Percentiles rank a stretch among this genome's conserved stretches.
These are phyloP conservation scores for Rhizopus arrhizus DNA, from an alignment of 371 early-diverging fungal genomes.

Conservation along the genomic window DNA sequence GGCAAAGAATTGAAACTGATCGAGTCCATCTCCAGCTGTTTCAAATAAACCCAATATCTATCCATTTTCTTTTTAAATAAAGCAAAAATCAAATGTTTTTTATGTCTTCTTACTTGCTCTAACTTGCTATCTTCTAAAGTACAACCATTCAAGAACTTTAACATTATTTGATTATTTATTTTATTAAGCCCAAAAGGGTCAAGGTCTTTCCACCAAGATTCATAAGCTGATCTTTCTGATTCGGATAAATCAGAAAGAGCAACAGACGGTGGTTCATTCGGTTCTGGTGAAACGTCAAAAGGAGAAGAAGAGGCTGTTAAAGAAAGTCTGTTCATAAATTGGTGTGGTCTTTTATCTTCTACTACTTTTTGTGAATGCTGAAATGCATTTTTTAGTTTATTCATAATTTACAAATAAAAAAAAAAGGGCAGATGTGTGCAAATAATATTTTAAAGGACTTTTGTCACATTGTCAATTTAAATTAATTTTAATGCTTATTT, in stretches of 20 bases:
- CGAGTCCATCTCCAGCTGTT: slow-evolving; percentile 36
- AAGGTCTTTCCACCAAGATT: slow-evolving; percentile 52
- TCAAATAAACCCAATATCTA: slow-evolving; percentile 49
- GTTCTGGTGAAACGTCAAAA: slow-evolving; percentile 2
- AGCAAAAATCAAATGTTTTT: neutral
- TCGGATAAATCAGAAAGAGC: slow-evolving; percentile 36
- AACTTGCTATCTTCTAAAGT: slow-evolving; percentile 38
- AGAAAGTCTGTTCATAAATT: slow-evolving; percentile 38
- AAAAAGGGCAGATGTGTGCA: too few species aligned
- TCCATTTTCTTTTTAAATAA: neutral
- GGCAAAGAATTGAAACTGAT: slow-evolving; percentile 47
- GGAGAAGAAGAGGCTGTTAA: slow-evolving; percentile 5
- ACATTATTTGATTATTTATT: slow-evolving; percentile 37
- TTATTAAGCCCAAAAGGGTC: slow-evolving; percentile 44
- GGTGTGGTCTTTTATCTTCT: slow-evolving; percentile 42
- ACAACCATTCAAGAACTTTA: slow-evolving; percentile 43
- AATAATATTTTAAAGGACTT: too few species aligned
- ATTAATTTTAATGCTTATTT: too few species aligned
- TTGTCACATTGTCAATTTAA: too few species aligned
- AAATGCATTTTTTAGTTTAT: slow-evolving; percentile 45
- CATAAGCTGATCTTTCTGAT: slow-evolving; percentile 38
- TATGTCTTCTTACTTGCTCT: slow-evolving; percentile 33
- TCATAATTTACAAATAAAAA: slow-evolving; percentile 18
- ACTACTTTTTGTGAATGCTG: slow-evolving; percentile 33
- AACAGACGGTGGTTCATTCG: slow-evolving; percentile 27